A percentile compares a stretch with the other conserved stretches of the same genome.
Evolutionary conservation across 345 rosid genomes (phyloP).

Genomic region (Cochlearia excelsa): DNA sequence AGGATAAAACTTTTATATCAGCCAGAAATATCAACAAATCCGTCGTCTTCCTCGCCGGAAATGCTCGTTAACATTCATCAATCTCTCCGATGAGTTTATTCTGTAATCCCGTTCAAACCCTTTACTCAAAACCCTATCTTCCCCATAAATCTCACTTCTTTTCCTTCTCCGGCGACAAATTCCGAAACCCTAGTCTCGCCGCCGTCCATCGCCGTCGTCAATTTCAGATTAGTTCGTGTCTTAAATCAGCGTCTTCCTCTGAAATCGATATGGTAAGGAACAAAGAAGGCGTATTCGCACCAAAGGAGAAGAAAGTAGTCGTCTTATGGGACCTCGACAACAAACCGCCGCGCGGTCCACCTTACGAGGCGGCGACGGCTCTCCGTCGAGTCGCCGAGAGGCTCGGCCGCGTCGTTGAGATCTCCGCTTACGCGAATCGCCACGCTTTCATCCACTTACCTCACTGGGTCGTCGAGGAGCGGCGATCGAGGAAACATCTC

Average conservation of each 20-base stretch:
- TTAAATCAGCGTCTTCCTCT: conserved; percentile 21
- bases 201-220: conserved; percentile 11
- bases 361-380: conserved; percentile 65
- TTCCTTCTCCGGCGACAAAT: conserved; percentile 23
- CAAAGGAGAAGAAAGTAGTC: conserved; percentile 63
- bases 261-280: conserved; percentile 83
- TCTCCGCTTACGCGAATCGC: conserved; percentile 87
- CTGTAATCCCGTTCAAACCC: conserved; percentile 36
- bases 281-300: conserved; percentile 67
- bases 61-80: neutral
- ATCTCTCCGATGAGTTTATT: conserved; percentile 39
- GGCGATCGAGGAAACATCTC: conserved; percentile 51
- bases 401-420: conserved; percentile 68
- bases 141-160: conserved; percentile 26
- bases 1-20: conserved; percentile 4
- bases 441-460: conserved; percentile 88
- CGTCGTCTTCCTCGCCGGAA: conserved; percentile 28
- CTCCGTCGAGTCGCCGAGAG: conserved; percentile 55
- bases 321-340: conserved; percentile 97
- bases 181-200: conserved; percentile 14
- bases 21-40: conserved; percentile 17
- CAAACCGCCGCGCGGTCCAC: conserved; percentile 88
- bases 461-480: conserved; percentile 64
- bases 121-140: conserved; percentile 2
- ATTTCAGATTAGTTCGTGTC: conserved; percentile 28